Evolutionary conservation across 148 eudicot genomes (phyloP).

Genomic region (Salicornia ramosissima): DNA sequence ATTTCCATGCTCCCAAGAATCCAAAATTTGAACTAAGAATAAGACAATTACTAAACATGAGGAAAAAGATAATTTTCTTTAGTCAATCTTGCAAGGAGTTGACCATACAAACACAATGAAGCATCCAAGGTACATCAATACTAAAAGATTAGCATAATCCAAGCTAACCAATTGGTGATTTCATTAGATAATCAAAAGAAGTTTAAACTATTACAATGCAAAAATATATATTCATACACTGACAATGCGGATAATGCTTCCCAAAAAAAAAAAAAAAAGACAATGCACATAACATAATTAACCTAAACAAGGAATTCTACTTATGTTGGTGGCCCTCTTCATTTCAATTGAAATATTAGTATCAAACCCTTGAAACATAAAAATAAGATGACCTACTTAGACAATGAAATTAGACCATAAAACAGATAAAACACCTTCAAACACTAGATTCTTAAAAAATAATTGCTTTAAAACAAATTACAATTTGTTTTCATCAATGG

Average conservation of each 20-base stretch:
- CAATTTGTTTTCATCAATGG: neutral
- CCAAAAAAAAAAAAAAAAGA: neutral
- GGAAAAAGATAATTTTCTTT: neutral
- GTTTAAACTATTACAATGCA: neutral
- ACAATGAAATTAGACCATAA: neutral
- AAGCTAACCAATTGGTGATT: neutral
- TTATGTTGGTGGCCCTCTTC: neutral
- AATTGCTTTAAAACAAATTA: neutral
- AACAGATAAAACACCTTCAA: neutral
- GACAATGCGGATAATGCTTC: no score
- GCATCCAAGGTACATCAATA: neutral
- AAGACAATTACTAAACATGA: neutral
- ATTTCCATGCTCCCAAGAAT: constrained; percentile 7
- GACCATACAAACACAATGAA: constrained; percentile 4
- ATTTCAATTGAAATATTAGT: neutral
- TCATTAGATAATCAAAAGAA: neutral
- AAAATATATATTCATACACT: no score
- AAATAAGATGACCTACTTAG: neutral
- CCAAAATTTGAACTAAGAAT: neutral
- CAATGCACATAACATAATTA: neutral
- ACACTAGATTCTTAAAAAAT: neutral
- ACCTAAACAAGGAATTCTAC: neutral
- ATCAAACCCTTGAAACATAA: neutral
- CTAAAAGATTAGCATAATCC: neutral
- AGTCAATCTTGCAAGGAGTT: constrained; percentile 4